Evolutionary conservation across 2,329 filamentous ascomycete species (phyloP).

Genomic region (Exophiala alcalophila): DNA sequence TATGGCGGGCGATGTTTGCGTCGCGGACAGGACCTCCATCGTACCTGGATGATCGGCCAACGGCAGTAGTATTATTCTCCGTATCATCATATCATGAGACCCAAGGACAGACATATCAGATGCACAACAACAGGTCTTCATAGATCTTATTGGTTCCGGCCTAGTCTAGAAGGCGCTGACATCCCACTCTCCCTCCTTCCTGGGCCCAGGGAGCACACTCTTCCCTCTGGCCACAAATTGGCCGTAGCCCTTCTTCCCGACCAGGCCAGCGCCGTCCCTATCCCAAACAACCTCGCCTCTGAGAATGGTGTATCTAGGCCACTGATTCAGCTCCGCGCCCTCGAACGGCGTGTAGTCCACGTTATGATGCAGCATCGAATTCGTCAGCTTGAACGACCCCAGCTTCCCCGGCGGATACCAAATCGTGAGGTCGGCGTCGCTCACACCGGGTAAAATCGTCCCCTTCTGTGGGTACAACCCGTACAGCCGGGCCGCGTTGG

Average conservation of each 20-base stretch:
- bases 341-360: constrained; percentile 64
- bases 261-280: constrained; percentile 51
- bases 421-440: constrained; percentile 57
- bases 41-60: too few relatives aligned
- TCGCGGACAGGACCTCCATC: too few relatives aligned
- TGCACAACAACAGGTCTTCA: background rate
- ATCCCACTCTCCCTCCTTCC: constrained; percentile 33
- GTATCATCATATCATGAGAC: too few relatives aligned
- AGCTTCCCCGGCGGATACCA: constrained; percentile 52
- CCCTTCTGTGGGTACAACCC: constrained; percentile 54
- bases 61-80: too few relatives aligned
- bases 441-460: constrained; percentile 47
- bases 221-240: constrained; percentile 48
- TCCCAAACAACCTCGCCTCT: constrained; percentile 55
- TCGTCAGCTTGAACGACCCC: constrained; percentile 47
- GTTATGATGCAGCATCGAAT: constrained; percentile 58
- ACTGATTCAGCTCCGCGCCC: constrained; percentile 55
- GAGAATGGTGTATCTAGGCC: constrained; percentile 61
- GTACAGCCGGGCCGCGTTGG: constrained; percentile 58
- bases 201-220: constrained; percentile 36
- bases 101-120: too few relatives aligned
- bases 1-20: too few relatives aligned
- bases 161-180: constrained; percentile 19
- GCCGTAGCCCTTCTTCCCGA: constrained; percentile 50
- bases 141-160: background rate